These are phyloP conservation scores for Aegilops sharonensis DNA, from an alignment of 176 grass and related monocot species.

Conservation along the genomic window DNA sequence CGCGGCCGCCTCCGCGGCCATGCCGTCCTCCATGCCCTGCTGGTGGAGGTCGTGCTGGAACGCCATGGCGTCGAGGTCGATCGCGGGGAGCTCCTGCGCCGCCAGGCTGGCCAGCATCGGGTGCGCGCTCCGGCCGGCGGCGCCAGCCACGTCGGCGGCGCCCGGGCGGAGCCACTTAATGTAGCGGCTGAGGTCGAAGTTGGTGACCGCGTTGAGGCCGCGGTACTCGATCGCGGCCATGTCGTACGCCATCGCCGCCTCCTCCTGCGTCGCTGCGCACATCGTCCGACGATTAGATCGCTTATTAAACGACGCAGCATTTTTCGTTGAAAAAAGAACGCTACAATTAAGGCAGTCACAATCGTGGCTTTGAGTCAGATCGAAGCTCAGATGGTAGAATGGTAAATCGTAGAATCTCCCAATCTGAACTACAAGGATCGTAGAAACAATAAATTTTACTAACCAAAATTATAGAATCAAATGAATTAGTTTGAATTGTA, in stretches of 20 bases:
- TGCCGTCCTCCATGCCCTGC: slow-evolving; percentile 4
- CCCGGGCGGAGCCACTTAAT: slow-evolving; percentile 70
- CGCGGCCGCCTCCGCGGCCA: background rate
- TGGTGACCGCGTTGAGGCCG: slow-evolving; percentile 85
- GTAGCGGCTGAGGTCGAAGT: slow-evolving; percentile 93
- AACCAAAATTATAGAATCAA: no score
- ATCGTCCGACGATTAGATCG: background rate
- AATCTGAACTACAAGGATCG: no score
- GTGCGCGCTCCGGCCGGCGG: slow-evolving; percentile 26
- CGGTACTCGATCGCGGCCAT: slow-evolving; percentile 94
- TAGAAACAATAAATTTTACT: no score
- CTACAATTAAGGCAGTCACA: background rate
- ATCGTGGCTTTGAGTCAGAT: no score
- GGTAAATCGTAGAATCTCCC: no score
- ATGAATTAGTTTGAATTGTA: no score
- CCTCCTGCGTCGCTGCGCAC: slow-evolving; percentile 80
- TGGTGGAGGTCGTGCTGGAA: slow-evolving; percentile 37
- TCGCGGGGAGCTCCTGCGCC: slow-evolving; percentile 20
- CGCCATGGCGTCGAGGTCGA: slow-evolving; percentile 19
- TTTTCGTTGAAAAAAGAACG: background rate
- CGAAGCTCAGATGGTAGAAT: no score
- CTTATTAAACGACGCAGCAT: background rate
- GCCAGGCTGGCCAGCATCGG: slow-evolving; percentile 27
- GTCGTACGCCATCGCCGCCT: slow-evolving; percentile 91
- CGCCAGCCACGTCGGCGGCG: background rate